Evolutionary conservation across 83 land plant species (phyloP).

Genomic region (Picea abies): DNA sequence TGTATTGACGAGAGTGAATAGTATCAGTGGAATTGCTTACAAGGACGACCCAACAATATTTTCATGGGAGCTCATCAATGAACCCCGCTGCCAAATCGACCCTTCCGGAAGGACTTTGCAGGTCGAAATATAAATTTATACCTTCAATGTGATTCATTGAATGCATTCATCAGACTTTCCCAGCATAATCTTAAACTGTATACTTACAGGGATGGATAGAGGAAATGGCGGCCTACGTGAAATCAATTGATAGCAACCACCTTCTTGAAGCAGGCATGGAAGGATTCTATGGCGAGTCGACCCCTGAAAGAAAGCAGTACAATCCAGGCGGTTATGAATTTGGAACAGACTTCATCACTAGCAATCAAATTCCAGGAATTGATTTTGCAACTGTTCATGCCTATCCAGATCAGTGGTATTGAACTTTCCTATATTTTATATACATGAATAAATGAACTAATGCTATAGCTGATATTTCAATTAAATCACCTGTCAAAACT

Average conservation of each 20-base stretch:
- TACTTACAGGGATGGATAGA: conserved; percentile 41
- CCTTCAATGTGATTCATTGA: too few relatives aligned
- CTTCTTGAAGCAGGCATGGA: conserved; percentile 58
- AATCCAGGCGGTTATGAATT: conserved; percentile 43
- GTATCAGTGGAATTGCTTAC: conserved; percentile 49
- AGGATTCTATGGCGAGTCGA: conserved; percentile 65
- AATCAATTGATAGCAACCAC: conserved; percentile 56
- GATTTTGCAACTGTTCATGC: conserved; percentile 61
- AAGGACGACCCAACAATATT: conserved; percentile 67
- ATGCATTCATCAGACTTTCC: too few relatives aligned
- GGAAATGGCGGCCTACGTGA: conserved; percentile 55
- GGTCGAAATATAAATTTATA: conserved; percentile 14
- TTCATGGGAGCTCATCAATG: conserved; percentile 84
- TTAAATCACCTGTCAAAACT: not conserved
- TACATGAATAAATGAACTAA: not conserved
- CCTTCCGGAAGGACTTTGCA: conserved; percentile 51
- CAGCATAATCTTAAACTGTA: too few relatives aligned
- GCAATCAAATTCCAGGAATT: conserved; percentile 32
- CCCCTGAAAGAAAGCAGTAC: conserved; percentile 30
- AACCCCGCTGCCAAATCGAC: conserved; percentile 64
- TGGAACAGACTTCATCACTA: conserved; percentile 59
- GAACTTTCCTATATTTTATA: not conserved
- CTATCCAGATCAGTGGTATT: conserved; percentile 57
- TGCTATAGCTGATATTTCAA: not conserved
- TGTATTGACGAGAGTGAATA: conserved; percentile 61